Percentiles rank a stretch among this genome's conserved stretches.
Conservation (phyloP, 2,329 filamentous ascomycete species). For the Sphaerulina vaccinii region DNA sequence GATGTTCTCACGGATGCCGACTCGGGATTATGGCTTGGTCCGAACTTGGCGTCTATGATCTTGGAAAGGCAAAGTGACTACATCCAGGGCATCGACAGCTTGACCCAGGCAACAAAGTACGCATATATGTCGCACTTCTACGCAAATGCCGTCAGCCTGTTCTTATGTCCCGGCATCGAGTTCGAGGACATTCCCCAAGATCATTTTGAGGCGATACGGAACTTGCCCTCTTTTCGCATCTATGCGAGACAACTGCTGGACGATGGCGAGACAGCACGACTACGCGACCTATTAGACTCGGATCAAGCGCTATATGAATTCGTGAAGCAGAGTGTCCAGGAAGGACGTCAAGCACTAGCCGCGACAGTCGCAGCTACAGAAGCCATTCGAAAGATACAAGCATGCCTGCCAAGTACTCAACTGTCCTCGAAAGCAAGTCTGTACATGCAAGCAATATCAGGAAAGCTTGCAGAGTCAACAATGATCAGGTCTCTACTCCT, state of each 20-base stretch:
- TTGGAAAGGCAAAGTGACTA: constrained; percentile 74
- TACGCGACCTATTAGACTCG: constrained; percentile 59
- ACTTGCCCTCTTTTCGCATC: constrained; percentile 65
- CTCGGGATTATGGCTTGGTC: constrained; percentile 61
- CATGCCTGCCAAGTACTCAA: constrained; percentile 39
- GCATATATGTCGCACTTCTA: constrained; percentile 86
- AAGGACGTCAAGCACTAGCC: constrained; percentile 42
- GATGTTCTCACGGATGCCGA: constrained; percentile 61
- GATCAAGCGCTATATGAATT: constrained; percentile 55
- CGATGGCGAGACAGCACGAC: constrained; percentile 31
- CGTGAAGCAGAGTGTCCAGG: constrained; percentile 38
- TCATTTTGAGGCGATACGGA: constrained; percentile 67
- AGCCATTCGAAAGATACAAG: constrained; percentile 40
- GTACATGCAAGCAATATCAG: constrained; percentile 61
- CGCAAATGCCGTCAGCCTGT: constrained; percentile 69
- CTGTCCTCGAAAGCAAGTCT: constrained; percentile 46
- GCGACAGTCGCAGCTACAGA: constrained; percentile 42
- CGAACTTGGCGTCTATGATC: constrained; percentile 60
- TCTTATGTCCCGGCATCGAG: constrained; percentile 48
- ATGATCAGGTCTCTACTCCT: constrained; percentile 56
- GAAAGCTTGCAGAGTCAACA: constrained; percentile 54
- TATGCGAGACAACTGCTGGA: constrained; percentile 34
- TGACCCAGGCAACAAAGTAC: constrained; percentile 64
- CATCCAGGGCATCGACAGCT: constrained; percentile 71
- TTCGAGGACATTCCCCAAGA: constrained; percentile 53